These are phyloP conservation scores for Corniculantispora saksenae DNA, from an alignment of 2,329 filamentous ascomycete genomes.

Conservation along the genomic window DNA sequence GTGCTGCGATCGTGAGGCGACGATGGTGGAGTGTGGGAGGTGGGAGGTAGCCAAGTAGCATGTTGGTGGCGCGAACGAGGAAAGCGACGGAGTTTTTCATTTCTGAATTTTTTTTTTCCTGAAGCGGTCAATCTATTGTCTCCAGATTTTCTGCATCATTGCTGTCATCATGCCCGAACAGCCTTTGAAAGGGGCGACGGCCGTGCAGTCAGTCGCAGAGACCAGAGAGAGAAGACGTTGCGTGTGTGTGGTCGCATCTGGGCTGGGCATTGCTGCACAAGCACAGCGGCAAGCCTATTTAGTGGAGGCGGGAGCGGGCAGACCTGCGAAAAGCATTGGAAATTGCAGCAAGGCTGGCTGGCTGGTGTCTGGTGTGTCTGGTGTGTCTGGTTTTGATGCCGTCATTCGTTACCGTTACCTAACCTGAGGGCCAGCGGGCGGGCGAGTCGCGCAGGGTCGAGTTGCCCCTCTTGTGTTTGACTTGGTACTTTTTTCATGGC, in stretches of 20 bases:
- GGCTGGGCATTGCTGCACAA: not conserved
- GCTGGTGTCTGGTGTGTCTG: not conserved
- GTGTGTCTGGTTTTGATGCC: not conserved
- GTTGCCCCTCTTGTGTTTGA: not conserved
- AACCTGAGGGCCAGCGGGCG: not conserved
- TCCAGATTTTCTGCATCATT: too few species aligned
- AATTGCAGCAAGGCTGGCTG: not conserved
- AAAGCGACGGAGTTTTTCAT: not conserved
- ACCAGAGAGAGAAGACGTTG: not conserved
- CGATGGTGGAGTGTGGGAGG: not conserved
- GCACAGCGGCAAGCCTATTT: slow-evolving; percentile 5
- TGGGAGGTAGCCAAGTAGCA: not conserved
- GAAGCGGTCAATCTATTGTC: too few species aligned
- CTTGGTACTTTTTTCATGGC: not conserved
- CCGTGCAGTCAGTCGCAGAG: too few species aligned
- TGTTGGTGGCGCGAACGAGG: not conserved
- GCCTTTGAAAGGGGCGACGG: too few species aligned
- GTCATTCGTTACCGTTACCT: not conserved
- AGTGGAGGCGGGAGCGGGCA: not conserved
- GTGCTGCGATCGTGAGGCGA: slow-evolving; percentile 11
- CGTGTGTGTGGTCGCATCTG: not conserved
- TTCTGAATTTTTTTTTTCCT: too few species aligned
- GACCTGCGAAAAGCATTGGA: not conserved
- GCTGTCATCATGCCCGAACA: too few species aligned
- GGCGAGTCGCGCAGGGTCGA: not conserved